Percentiles rank a stretch among this genome's conserved stretches.
Evolutionary conservation across 2,329 filamentous ascomycete genomes (phyloP).

Genomic region (Epichloe gansuensis): DNA sequence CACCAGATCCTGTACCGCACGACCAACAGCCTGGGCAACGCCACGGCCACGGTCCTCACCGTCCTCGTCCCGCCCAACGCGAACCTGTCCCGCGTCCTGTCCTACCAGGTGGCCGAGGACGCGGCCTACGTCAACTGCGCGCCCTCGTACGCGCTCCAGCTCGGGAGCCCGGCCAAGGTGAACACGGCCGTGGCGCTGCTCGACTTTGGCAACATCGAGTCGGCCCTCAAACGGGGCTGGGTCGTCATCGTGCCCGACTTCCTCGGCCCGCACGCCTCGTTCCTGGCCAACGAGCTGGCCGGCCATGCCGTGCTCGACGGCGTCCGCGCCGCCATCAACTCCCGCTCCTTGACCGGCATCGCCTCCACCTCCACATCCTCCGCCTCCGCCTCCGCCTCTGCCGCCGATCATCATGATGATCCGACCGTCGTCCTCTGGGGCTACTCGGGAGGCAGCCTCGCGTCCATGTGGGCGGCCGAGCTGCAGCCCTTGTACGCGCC

Average conservation of each 20-base stretch:
- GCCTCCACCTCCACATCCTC: constrained; percentile 4
- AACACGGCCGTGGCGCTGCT: constrained; percentile 18
- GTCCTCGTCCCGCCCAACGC: constrained; percentile 25
- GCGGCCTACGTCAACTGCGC: constrained; percentile 24
- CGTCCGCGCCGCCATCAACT: constrained; percentile 27
- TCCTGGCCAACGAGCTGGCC: constrained; percentile 26
- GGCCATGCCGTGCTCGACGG: constrained; percentile 32
- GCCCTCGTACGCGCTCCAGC: constrained; percentile 15
- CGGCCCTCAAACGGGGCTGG: constrained; percentile 29
- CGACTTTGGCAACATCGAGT: constrained; percentile 13
- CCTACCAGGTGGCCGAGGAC: constrained; percentile 30
- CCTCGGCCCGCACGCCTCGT: constrained; percentile 31
- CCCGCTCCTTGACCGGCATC: constrained; percentile 17
- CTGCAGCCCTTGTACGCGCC: constrained; percentile 16
- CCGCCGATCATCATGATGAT: too few relatives aligned
- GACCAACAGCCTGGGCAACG: constrained; percentile 21
- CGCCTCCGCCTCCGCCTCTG: too few relatives aligned
- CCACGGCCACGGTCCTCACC: constrained; percentile 26
- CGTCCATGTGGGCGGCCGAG: constrained; percentile 14
- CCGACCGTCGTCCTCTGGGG: constrained; percentile 32
- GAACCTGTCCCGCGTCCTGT: constrained; percentile 20
- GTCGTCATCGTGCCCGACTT: constrained; percentile 36
- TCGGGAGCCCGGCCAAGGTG: constrained; percentile 1
- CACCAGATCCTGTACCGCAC: constrained; percentile 29
- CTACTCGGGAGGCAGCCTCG: constrained; percentile 16